Conservation (phyloP, 139 green algal genomes). For the Picochlorum sp. region DNA sequence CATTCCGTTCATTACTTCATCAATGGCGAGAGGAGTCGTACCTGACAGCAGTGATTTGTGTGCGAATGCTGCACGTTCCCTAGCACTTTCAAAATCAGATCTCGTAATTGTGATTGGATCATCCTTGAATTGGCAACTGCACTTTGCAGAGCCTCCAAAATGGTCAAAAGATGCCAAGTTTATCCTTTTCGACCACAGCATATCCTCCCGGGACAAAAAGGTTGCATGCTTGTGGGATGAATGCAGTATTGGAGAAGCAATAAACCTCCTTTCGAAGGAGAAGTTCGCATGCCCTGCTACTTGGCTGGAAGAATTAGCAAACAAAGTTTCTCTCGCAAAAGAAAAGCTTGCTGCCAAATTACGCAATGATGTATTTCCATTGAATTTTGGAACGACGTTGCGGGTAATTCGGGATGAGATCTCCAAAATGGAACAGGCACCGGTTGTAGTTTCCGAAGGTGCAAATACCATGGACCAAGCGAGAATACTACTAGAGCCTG, state of each 20-base stretch:
- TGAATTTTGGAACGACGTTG: conserved; percentile 51
- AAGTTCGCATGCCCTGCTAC: too few relatives aligned
- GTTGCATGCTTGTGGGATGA: conserved; percentile 29
- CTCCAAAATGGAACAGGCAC: conserved; percentile 7
- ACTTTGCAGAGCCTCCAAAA: conserved; percentile 61
- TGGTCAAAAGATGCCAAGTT: conserved; percentile 52
- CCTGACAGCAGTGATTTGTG: conserved; percentile 45
- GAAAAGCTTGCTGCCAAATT: conserved; percentile 25
- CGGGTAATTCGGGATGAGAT: conserved; percentile 40
- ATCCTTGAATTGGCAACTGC: conserved; percentile 71
- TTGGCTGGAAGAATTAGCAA: conserved; percentile 4
- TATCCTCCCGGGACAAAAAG: conserved; percentile 22
- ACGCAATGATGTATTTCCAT: conserved; percentile 13
- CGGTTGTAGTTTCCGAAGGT: conserved; percentile 54
- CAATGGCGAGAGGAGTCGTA: conserved; percentile 68
- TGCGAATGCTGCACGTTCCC: conserved; percentile 46
- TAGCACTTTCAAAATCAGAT: conserved; percentile 51
- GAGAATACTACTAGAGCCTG: conserved; percentile 36
- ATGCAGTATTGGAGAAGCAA: too few relatives aligned
- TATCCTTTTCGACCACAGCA: conserved; percentile 47
- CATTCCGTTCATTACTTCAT: conserved; percentile 54
- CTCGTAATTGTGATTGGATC: conserved; percentile 60
- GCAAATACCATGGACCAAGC: conserved; percentile 81
- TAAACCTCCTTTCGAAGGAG: background rate
- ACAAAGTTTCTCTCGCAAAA: conserved; percentile 14